Evolutionary conservation across 352 stramenopile species (phyloP), one percentile per base, ranked within the genome.

Genomic region (Plasmopara muralis): DNA sequence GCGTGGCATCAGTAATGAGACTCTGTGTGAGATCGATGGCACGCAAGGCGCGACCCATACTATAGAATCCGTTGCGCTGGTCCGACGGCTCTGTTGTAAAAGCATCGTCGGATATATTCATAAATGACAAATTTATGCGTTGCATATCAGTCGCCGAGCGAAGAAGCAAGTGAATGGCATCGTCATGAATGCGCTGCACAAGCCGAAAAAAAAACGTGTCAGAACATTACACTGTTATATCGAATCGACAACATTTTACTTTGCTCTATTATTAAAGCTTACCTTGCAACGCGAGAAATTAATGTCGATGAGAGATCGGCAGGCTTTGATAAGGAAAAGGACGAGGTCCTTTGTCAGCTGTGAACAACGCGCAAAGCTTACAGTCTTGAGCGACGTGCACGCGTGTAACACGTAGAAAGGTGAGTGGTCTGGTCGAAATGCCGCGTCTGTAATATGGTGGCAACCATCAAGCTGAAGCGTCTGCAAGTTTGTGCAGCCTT

Each of bases 241-340:
- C 16, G 40, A 25, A 25, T 25, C 20, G 20, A 25, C 20, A 25
- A 25, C 20, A 25, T 25, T 25, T 25, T 3, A 25, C 1, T 25
- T 25, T 25, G 20, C 20, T 28, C 20, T 9, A 31, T 44, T 4
- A 14, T 37, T 43, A 41, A 43, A 48, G 45, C 64, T 55, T 31
- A 81, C 73, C 64, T 90, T 91, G 70, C 84, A 94, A 10, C 78
- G 75, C 10, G 82, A 88, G 25, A 94, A 79, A 52, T 89, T 88
- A 20, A 94, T 68, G 30, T 90, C 72, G 0, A 62, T 87, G 25
- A 94, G 72, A 14, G 79, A 84, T 37, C 74, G 72, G 42, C 82
- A 93, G 6, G 82, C 67, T 53, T 89, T 85, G 43, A 88, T 66
- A 53, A 94, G 67, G 53, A 87, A 86, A n/a, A 83, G 45, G 47